Conservation (phyloP, 2,329 filamentous ascomycete genomes). For the Thyridium curvatum region DNA sequence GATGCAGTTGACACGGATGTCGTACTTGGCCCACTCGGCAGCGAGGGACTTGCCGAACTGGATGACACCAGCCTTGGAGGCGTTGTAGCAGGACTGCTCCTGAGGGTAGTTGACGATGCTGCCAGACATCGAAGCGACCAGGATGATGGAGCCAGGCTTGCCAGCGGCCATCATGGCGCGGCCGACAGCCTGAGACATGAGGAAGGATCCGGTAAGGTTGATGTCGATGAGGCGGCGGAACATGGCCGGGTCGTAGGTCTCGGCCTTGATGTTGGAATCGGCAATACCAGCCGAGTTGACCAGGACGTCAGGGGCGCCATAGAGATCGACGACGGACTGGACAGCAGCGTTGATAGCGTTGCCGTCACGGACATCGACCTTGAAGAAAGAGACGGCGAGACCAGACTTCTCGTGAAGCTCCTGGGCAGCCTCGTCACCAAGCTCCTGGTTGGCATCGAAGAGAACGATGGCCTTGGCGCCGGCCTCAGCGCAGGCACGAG, state of each 20-base stretch:
- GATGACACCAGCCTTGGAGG: slow-evolving; percentile 74
- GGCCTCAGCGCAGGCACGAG: slow-evolving; percentile 68
- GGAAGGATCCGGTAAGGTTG: slow-evolving; percentile 74
- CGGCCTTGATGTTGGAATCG: slow-evolving; percentile 80
- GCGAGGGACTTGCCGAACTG: slow-evolving; percentile 75
- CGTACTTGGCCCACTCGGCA: slow-evolving; percentile 77
- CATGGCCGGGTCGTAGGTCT: slow-evolving; percentile 69
- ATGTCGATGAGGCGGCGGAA: slow-evolving; percentile 77
- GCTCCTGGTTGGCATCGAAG: slow-evolving; percentile 70
- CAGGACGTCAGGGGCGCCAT: slow-evolving; percentile 67
- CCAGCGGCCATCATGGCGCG: slow-evolving; percentile 66
- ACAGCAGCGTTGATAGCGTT: slow-evolving; percentile 65
- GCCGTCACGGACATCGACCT: slow-evolving; percentile 70
- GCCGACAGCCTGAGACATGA: slow-evolving; percentile 68
- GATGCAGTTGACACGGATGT: slow-evolving; percentile 79
- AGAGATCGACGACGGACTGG: slow-evolving; percentile 56
- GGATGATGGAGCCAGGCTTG: slow-evolving; percentile 67
- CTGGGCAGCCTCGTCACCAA: slow-evolving; percentile 63
- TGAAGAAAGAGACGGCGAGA: slow-evolving; percentile 69
- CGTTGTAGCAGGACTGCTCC: slow-evolving; percentile 79
- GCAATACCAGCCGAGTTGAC: slow-evolving; percentile 77
- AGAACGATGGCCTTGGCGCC: slow-evolving; percentile 69
- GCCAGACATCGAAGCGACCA: slow-evolving; percentile 76
- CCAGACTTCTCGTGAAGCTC: slow-evolving; percentile 68
- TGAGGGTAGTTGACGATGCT: slow-evolving; percentile 82